Evolutionary conservation across 768 basidiomycete species (phyloP).

Genomic region (Rhodotorula kratochvilovae): DNA sequence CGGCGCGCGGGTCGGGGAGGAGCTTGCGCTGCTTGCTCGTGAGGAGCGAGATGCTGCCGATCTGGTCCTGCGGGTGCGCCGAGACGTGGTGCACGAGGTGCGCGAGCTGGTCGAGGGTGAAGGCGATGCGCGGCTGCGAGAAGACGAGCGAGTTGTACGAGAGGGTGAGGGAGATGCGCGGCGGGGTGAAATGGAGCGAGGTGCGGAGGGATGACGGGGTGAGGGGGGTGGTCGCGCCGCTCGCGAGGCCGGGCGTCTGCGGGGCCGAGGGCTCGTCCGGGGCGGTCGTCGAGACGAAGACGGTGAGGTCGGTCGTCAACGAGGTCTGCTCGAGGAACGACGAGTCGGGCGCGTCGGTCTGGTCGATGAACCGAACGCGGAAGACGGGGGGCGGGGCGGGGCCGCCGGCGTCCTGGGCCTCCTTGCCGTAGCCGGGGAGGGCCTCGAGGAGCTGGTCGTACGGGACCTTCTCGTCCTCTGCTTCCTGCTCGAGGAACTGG

Average conservation of each 20-base stretch:
- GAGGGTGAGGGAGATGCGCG: slow-evolving; percentile 66
- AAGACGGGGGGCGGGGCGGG: slow-evolving; percentile 66
- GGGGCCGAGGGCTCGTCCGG: slow-evolving; percentile 39
- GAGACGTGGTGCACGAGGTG: slow-evolving; percentile 68
- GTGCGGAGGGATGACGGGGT: slow-evolving; percentile 51
- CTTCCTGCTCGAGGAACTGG: slow-evolving; percentile 75
- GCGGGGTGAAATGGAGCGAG: slow-evolving; percentile 59
- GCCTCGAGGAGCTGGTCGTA: slow-evolving; percentile 70
- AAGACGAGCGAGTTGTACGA: slow-evolving; percentile 94
- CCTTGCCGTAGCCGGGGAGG: slow-evolving; percentile 49
- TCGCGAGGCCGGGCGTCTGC: slow-evolving; percentile 38
- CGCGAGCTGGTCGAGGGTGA: slow-evolving; percentile 79
- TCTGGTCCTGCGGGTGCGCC: slow-evolving; percentile 60
- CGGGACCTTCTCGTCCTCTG: slow-evolving; percentile 72
- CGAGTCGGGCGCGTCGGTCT: slow-evolving; percentile 66
- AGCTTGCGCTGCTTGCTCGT: slow-evolving; percentile 64
- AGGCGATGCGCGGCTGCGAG: slow-evolving; percentile 67
- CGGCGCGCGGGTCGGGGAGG: slow-evolving; percentile 76
- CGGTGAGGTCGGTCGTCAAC: slow-evolving; percentile 83
- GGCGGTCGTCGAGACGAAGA: slow-evolving; percentile 70
- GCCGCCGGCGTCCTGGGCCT: slow-evolving; percentile 49
- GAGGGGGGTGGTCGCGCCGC: slow-evolving; percentile 13
- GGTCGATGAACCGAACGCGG: slow-evolving; percentile 94
- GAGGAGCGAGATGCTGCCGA: slow-evolving; percentile 75
- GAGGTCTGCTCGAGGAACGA: slow-evolving; percentile 73